A percentile compares a stretch with the other conserved stretches of the same genome.
Evolutionary conservation across 2,329 filamentous ascomycete genomes (phyloP).

Genomic region (Pestalotiopsis fici): DNA sequence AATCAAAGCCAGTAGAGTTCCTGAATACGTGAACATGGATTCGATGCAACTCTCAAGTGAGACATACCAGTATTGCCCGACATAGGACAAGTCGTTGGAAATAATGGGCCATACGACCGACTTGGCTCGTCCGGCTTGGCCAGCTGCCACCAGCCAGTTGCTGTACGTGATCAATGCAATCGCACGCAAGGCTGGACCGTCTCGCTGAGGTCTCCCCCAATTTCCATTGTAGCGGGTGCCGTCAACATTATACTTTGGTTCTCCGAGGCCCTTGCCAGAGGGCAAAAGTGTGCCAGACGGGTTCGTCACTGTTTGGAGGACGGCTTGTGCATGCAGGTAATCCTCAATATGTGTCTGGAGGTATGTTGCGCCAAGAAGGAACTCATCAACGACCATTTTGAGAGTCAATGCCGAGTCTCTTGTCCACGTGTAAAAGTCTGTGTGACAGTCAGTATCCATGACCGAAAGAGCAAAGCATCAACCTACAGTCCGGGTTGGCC

Average conservation of each 20-base stretch:
- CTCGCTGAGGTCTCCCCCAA: constrained; percentile 62
- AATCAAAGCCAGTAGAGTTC: constrained; percentile 57
- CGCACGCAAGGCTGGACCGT: constrained; percentile 61
- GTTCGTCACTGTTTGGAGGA: constrained; percentile 52
- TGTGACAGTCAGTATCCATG: neutral
- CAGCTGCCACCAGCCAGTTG: constrained; percentile 49
- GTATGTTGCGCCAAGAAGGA: constrained; percentile 44
- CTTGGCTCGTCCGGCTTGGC: constrained; percentile 37
- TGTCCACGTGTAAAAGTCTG: constrained; percentile 61
- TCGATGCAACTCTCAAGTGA: neutral
- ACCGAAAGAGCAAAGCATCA: neutral
- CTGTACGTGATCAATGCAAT: constrained; percentile 57
- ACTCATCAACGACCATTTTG: constrained; percentile 53
- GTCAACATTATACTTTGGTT: constrained; percentile 57
- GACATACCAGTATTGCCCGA: constrained; percentile 48
- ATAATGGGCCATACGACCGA: constrained; percentile 56
- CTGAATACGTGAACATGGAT: constrained; percentile 17
- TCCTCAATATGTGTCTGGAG: constrained; percentile 49
- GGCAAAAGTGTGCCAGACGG: constrained; percentile 49
- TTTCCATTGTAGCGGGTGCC: constrained; percentile 47
- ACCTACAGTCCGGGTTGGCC: constrained; percentile 53
- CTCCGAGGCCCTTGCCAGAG: constrained; percentile 48
- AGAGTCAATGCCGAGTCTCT: constrained; percentile 55
- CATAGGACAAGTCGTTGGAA: constrained; percentile 57
- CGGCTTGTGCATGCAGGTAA: constrained; percentile 53